Evolutionary conservation across 192 early-diverging fungal genomes (phyloP), one percentile per base, ranked within the genome.

Genomic region (Mortierella alpina): DNA sequence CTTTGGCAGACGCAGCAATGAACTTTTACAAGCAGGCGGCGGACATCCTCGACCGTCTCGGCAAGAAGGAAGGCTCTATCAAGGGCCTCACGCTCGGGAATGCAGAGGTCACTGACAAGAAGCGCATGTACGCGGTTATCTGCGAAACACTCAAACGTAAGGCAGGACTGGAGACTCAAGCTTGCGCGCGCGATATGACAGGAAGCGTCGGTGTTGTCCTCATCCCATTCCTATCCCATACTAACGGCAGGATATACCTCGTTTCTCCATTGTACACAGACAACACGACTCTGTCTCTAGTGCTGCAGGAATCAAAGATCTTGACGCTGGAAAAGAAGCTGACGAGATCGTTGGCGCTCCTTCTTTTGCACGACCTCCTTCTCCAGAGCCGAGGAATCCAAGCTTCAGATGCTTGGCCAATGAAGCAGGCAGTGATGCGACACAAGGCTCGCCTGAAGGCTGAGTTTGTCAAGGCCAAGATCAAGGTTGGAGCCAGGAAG

Each of bases 81-180:
- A 94, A 95, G 66, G 87, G 84, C 20, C 82, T 96, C 57, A 91
- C 92, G 3, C 73, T 95, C 47, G 91, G 91, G 31, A 90, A 82
- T 49, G 83, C 77, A 7, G 71, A 86, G 46, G 86, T 94, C 41
- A 84, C 87, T 11, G 86, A 93, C 62, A 97, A 97, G 86, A 96
- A 95, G 71, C 87, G 88, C 54, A 89, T 96, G 85, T 96, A 95
- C 62, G 96, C 95, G 4, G 83, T 98, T 62, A 89, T 98, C 44
- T 96, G 96, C 87, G 95, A 98, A 82, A 94, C 96, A 2, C 86
- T 98, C 46, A 96, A 96, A 86, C 90, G 89, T 90, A 87, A 73
- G 81, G 8, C 58, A 63, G 13, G 44, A 15, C 4, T 18, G 5
- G n/a, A 4, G 53, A 46, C 18, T 54, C 13, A 17, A 17, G 52